Conservation (phyloP, 2,329 filamentous ascomycete species). For the Ambrosiella cleistominuta region DNA sequence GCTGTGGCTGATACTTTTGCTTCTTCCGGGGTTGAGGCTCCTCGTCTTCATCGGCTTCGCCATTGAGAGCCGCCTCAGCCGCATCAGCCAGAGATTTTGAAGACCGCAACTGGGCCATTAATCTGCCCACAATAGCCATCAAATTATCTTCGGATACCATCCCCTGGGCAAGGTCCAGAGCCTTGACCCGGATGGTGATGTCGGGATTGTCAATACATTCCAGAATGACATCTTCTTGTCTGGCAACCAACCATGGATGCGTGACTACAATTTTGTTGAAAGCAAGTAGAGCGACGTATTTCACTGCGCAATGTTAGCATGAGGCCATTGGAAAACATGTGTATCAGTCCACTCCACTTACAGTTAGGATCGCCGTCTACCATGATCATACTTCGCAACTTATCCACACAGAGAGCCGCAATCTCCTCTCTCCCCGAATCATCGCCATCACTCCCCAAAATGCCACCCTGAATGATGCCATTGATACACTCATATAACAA, state of each 20-base stretch:
- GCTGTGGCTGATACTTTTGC: conserved; percentile 21
- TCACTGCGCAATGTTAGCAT: conserved; percentile 39
- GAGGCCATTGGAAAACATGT: neutral
- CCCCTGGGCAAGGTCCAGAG: conserved; percentile 75
- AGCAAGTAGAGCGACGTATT: conserved; percentile 88
- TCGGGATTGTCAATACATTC: conserved; percentile 92
- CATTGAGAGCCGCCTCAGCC: neutral
- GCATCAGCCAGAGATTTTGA: conserved; percentile 19
- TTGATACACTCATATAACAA: conserved; percentile 96
- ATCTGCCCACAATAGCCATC: conserved; percentile 62
- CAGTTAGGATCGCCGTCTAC: conserved; percentile 84
- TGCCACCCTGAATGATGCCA: conserved; percentile 91
- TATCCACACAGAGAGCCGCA: conserved; percentile 77
- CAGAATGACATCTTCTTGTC: conserved; percentile 91
- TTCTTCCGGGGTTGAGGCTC: neutral
- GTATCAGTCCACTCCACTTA: conserved; percentile 28
- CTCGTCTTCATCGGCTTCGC: conserved; percentile 10
- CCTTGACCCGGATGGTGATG: conserved; percentile 86
- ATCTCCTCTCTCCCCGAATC: conserved; percentile 76
- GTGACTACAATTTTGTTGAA: conserved; percentile 89
- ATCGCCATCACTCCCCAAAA: conserved; percentile 67
- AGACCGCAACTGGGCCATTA: conserved; percentile 72
- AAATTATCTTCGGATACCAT: conserved; percentile 88
- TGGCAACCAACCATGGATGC: conserved; percentile 71
- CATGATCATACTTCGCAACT: conserved; percentile 84